Percentiles rank a stretch among this genome's conserved stretches.
phyloP scores from a whole-genome alignment of 306 rosid genomes.

The Prinsepia uniflora region DNA sequence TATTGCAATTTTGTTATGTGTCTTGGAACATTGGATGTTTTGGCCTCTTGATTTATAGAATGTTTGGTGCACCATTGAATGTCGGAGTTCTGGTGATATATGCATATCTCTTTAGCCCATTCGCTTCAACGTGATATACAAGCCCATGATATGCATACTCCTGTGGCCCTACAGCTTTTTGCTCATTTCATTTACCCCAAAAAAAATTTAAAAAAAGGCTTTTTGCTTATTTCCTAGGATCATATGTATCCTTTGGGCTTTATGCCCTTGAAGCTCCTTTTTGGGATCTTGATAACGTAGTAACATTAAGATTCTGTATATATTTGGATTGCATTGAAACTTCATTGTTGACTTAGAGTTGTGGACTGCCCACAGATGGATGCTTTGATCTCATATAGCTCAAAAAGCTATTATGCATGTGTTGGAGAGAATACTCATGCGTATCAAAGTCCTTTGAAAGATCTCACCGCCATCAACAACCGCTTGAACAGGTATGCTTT shows the following conservation, averaged over 20 bases:
- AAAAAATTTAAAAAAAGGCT: too few relatives aligned
- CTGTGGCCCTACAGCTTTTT: not conserved
- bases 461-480: slow-evolving; percentile 89
- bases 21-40: too few relatives aligned
- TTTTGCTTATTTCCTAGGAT: not conserved
- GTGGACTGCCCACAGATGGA: slow-evolving; percentile 60
- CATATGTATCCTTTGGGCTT: not conserved
- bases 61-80: not conserved
- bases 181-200: too few relatives aligned
- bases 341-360: not conserved
- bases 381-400: slow-evolving; percentile 90
- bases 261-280: not conserved
- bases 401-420: slow-evolving; percentile 96
- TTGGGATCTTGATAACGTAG: too few relatives aligned
- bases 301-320: not conserved
- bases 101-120: not conserved
- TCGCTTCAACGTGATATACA: not conserved
- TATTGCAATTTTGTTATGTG: too few relatives aligned
- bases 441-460: slow-evolving; percentile 98
- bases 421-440: slow-evolving; percentile 99
- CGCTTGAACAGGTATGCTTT: slow-evolving; percentile 73
- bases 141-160: not conserved
- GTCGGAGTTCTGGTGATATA: not conserved
- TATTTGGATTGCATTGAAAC: not conserved
- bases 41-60: too few relatives aligned